phyloP scores from a whole-genome alignment of 78 protist species.

The Parvularia atlantis region DNA sequence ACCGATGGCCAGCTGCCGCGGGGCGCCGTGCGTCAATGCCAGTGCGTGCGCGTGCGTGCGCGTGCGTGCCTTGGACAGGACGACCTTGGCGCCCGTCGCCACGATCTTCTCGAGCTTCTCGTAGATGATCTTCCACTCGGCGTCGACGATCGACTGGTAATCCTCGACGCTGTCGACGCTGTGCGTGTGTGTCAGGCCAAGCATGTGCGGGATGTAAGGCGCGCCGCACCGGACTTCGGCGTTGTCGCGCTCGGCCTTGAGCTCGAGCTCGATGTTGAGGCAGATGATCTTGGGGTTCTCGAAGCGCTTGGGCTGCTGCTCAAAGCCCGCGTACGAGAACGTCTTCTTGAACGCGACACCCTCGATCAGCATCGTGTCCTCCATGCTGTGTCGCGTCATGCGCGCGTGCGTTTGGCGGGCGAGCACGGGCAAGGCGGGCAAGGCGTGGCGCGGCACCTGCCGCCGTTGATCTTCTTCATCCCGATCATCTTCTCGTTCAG shows the following conservation, averaged over 20 bases:
- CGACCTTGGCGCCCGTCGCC: slow-evolving; percentile 87
- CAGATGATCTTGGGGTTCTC: slow-evolving; percentile 76
- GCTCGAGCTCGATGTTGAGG: slow-evolving; percentile 98
- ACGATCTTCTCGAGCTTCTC: slow-evolving; percentile 90
- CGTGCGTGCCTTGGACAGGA: slow-evolving; percentile 90
- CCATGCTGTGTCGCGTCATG: no score
- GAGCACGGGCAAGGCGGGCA: no score
- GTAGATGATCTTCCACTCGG: slow-evolving; percentile 97
- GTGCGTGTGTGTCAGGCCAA: no score
- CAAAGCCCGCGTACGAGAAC: slow-evolving; percentile 99
- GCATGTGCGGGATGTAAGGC: no score
- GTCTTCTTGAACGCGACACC: slow-evolving; percentile 99
- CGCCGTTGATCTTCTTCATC: slow-evolving; percentile 89
- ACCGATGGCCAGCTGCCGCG: slow-evolving; percentile 99
- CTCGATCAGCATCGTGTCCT: slow-evolving; percentile 86
- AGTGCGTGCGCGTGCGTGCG: no score
- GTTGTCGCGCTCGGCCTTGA: slow-evolving; percentile 94
- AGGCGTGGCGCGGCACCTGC: no score
- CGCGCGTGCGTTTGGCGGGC: no score
- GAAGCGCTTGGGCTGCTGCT: slow-evolving; percentile 96
- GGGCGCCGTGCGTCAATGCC: no score
- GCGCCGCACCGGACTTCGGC: slow-evolving; percentile 97
- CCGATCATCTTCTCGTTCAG: slow-evolving; percentile 86
- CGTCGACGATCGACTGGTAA: slow-evolving; percentile 90
- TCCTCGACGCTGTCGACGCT: slow-evolving; percentile 42